Evolutionary conservation across 2,329 filamentous ascomycete species (phyloP).

Genomic region (Aspergillus ibericus): DNA sequence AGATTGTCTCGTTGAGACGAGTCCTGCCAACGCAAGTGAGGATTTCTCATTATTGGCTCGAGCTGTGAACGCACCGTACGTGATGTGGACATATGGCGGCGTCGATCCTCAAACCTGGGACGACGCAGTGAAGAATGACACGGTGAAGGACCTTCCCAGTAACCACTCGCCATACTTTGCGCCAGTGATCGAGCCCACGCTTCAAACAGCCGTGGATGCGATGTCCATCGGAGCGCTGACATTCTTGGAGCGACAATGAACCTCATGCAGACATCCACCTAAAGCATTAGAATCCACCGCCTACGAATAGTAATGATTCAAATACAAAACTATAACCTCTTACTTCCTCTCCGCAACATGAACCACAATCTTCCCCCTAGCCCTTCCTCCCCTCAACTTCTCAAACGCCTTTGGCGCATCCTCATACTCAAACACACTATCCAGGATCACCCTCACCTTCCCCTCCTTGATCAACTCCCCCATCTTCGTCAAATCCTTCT

Average conservation of each 20-base stretch:
- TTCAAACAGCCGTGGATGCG: slow-evolving; percentile 53
- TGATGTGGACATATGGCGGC: slow-evolving; percentile 59
- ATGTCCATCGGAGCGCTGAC: slow-evolving; percentile 53
- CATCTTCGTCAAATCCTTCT: slow-evolving; percentile 51
- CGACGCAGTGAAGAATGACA: slow-evolving; percentile 47
- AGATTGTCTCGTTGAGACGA: slow-evolving; percentile 38
- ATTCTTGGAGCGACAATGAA: slow-evolving; percentile 22
- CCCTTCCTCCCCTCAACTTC: slow-evolving; percentile 56
- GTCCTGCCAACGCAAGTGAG: slow-evolving; percentile 52
- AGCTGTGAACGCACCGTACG: slow-evolving; percentile 50
- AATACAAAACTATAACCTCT: background rate
- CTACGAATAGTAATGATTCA: too few relatives aligned
- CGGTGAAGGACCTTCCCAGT: slow-evolving; percentile 51
- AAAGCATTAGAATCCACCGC: too few relatives aligned
- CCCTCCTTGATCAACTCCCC: slow-evolving; percentile 59
- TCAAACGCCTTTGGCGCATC: slow-evolving; percentile 59
- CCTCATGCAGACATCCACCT: background rate
- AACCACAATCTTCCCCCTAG: slow-evolving; percentile 61
- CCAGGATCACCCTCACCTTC: slow-evolving; percentile 58
- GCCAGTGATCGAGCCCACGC: slow-evolving; percentile 57
- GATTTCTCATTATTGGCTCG: slow-evolving; percentile 59
- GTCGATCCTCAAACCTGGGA: slow-evolving; percentile 52
- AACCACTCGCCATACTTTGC: slow-evolving; percentile 62
- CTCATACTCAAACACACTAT: slow-evolving; percentile 57
- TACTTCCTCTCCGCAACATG: slow-evolving; percentile 26